phyloP scores from a whole-genome alignment of 208 protist genomes.

The Acanthamoeba royreba region DNA sequence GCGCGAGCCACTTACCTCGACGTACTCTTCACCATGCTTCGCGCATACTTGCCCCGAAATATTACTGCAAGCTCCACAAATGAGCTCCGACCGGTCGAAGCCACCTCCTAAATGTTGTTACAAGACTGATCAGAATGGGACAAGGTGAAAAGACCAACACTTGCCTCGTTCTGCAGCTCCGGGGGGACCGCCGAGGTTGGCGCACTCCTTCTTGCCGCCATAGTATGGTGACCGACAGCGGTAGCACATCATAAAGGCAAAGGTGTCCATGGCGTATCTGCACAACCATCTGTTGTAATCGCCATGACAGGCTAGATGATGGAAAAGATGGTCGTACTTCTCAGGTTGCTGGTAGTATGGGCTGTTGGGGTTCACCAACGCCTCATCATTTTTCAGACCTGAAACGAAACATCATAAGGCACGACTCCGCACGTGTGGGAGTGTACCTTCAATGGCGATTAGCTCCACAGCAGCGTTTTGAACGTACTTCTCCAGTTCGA shows the following conservation, averaged over 20 bases:
- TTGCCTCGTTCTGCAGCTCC: background rate
- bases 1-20: background rate
- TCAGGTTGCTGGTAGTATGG: background rate
- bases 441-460: background rate
- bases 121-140: background rate
- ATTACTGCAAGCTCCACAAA: background rate
- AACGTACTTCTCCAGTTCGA: background rate
- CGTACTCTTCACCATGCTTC: background rate
- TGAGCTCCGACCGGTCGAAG: background rate
- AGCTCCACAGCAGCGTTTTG: background rate
- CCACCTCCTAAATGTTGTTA: background rate
- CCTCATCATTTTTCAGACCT: background rate
- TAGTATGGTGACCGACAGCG: slow-evolving; percentile 1
- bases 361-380: background rate
- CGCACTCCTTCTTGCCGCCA: slow-evolving; percentile 29
- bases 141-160: background rate
- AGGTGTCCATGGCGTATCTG: background rate
- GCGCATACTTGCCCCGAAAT: background rate
- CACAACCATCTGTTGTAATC: too few species aligned
- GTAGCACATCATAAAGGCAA: background rate
- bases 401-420: background rate
- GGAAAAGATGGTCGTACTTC: background rate
- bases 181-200: background rate
- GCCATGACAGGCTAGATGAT: background rate
- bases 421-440: background rate